phyloP scores from a whole-genome alignment of 2,329 filamentous ascomycete species.

The Colletotrichum zoysiae region DNA sequence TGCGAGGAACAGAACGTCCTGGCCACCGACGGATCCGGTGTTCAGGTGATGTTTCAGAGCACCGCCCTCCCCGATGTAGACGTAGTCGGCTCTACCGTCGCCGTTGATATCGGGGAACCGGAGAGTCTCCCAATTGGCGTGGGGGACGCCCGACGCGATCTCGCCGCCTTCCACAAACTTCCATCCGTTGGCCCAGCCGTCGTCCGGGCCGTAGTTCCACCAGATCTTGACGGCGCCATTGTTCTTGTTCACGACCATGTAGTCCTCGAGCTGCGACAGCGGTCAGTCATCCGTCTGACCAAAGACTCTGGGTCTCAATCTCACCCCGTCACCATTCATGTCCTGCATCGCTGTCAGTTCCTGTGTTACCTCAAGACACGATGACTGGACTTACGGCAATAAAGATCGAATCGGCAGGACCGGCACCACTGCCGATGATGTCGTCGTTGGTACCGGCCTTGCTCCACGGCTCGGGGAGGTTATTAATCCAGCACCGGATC shows the following conservation, averaged over 20 bases:
- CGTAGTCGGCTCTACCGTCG: constrained; percentile 46
- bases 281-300: neutral
- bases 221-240: constrained; percentile 41
- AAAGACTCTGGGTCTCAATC: constrained; percentile 1
- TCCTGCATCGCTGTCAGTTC: constrained; percentile 24
- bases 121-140: constrained; percentile 45
- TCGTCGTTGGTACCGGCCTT: constrained; percentile 37
- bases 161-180: constrained; percentile 44
- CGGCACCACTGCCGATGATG: constrained; percentile 40
- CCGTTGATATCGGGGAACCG: constrained; percentile 47
- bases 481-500: constrained; percentile 43
- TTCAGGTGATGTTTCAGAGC: constrained; percentile 44
- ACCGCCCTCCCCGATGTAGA: constrained; percentile 44
- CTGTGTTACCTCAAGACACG: neutral
- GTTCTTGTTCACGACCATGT: constrained; percentile 38
- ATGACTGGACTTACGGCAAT: constrained; percentile 27
- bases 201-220: constrained; percentile 44
- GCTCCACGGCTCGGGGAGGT: constrained; percentile 39
- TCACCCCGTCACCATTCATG: constrained; percentile 44
- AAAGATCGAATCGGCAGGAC: constrained; percentile 22
- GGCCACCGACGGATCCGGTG: constrained; percentile 39
- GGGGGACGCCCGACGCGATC: constrained; percentile 45
- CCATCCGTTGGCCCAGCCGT: constrained; percentile 43
- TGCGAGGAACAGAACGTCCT: constrained; percentile 36
- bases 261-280: constrained; percentile 40